Evolutionary conservation across 2,329 filamentous ascomycete species (phyloP).

Genomic region (Epichloe coenophiala): DNA sequence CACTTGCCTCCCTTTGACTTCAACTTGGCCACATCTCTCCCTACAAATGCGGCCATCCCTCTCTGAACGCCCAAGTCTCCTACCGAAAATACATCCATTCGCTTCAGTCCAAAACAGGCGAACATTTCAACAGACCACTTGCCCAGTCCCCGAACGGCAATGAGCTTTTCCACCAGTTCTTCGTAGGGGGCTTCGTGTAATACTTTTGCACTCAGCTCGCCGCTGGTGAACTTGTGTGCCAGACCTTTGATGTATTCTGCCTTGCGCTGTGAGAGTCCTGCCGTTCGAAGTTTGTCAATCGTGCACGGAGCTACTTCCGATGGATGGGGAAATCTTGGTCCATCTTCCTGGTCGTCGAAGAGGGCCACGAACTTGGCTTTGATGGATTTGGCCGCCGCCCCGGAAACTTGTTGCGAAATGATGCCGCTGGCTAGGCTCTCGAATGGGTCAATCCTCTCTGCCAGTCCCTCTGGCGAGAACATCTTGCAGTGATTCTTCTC

Average conservation of each 20-base stretch:
- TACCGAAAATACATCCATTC: slow-evolving; percentile 84
- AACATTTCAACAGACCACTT: slow-evolving; percentile 98
- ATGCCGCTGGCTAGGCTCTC: slow-evolving; percentile 72
- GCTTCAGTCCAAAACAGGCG: slow-evolving; percentile 85
- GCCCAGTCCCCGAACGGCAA: slow-evolving; percentile 75
- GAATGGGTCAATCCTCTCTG: slow-evolving; percentile 80
- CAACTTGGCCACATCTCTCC: slow-evolving; percentile 69
- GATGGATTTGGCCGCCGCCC: slow-evolving; percentile 80
- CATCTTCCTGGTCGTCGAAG: slow-evolving; percentile 36
- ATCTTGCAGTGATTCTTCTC: slow-evolving; percentile 62
- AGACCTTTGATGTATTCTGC: slow-evolving; percentile 88
- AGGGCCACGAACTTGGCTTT: slow-evolving; percentile 70
- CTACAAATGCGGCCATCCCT: slow-evolving; percentile 80
- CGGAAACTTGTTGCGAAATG: slow-evolving; percentile 92
- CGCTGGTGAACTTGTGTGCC: slow-evolving; percentile 63
- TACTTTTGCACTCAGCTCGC: slow-evolving; percentile 63
- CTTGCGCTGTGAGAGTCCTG: slow-evolving; percentile 85
- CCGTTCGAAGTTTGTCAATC: slow-evolving; percentile 60
- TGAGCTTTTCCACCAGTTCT: slow-evolving; percentile 68
- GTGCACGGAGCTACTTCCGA: slow-evolving; percentile 52
- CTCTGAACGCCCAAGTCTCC: slow-evolving; percentile 90
- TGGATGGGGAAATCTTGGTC: slow-evolving; percentile 56
- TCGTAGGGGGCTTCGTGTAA: slow-evolving; percentile 72
- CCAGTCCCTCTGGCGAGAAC: slow-evolving; percentile 71
- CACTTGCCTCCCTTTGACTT: slow-evolving; percentile 77